phyloP scores from a whole-genome alignment of 2,329 filamentous ascomycete genomes.

The Sclerotiophoma versabilis region DNA sequence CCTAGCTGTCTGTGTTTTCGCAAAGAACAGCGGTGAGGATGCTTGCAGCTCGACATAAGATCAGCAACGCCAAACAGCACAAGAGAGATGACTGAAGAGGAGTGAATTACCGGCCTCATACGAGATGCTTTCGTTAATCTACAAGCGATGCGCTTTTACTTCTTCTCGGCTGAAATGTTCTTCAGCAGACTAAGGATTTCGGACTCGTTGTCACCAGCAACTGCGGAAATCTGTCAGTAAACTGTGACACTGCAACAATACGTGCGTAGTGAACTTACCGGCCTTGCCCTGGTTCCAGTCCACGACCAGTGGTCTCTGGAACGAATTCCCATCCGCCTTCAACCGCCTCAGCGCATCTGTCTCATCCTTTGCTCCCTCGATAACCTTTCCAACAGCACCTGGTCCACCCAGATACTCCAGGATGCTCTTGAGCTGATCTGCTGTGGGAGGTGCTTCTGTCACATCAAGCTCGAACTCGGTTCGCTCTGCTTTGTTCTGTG shows the following conservation, averaged over 20 bases:
- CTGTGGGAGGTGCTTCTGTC: constrained; percentile 79
- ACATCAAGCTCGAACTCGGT: constrained; percentile 87
- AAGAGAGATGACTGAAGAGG: not conserved
- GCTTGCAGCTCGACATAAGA: not conserved
- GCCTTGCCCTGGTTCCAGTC: constrained; percentile 94
- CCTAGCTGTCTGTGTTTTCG: constrained; percentile 4
- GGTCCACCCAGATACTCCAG: constrained; percentile 76
- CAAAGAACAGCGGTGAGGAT: constrained; percentile 13
- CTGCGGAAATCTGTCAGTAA: constrained; percentile 42
- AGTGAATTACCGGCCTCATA: not conserved
- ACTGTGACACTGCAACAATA: not conserved
- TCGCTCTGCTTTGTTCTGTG: constrained; percentile 65
- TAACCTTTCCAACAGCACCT: constrained; percentile 66
- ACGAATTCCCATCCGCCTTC: constrained; percentile 71
- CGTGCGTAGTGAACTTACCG: constrained; percentile 50
- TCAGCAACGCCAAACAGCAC: not conserved
- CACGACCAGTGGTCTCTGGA: constrained; percentile 79
- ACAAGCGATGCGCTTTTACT: not conserved
- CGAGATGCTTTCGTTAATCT: not conserved
- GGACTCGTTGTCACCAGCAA: constrained; percentile 79
- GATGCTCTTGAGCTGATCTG: constrained; percentile 82
- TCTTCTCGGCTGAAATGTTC: constrained; percentile 52
- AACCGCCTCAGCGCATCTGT: constrained; percentile 82
- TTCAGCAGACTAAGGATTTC: constrained; percentile 85
- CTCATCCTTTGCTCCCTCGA: constrained; percentile 76